phyloP scores from a whole-genome alignment of 176 grass and related monocot genomes.

The Poa pratensis region DNA sequence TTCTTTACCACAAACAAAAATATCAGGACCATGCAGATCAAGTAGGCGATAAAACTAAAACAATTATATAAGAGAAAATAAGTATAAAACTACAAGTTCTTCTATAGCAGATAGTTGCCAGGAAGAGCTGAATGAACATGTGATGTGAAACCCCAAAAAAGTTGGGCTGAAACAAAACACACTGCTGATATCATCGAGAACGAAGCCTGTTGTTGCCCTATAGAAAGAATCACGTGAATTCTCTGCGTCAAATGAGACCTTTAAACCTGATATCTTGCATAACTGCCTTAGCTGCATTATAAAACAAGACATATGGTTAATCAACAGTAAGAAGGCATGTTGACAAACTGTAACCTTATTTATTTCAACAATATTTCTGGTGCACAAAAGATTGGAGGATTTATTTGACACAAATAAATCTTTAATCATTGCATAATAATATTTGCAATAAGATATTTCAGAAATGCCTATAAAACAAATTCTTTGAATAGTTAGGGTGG shows the following conservation, averaged over 20 bases:
- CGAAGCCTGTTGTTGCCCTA: conserved; percentile 77
- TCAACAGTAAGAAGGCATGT: conserved; percentile 1
- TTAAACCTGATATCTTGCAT: conserved; percentile 74
- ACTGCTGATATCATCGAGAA: conserved; percentile 84
- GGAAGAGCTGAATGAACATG: conserved; percentile 18
- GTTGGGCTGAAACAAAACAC: conserved; percentile 20
- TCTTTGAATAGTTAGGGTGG: neutral
- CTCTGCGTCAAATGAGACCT: conserved; percentile 75
- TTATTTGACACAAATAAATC: conserved; percentile 11
- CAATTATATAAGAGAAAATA: neutral
- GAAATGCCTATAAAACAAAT: no score
- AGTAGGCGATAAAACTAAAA: conserved; percentile 33
- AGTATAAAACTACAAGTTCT: neutral
- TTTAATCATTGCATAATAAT: neutral
- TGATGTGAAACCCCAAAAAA: conserved; percentile 10
- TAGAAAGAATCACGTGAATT: conserved; percentile 91
- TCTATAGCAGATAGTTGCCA: conserved; percentile 33
- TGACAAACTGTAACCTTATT: conserved; percentile 20
- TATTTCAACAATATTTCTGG: conserved; percentile 10
- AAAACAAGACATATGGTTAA: conserved; percentile 4
- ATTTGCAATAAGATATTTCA: conserved; percentile 3
- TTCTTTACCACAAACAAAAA: conserved; percentile 61
- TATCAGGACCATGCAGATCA: conserved; percentile 21
- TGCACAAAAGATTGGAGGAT: neutral
- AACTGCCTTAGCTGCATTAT: conserved; percentile 71